Evolutionary conservation across 2,329 filamentous ascomycete species (phyloP), one percentile per base, ranked within the genome.

Genomic region (Aspergillus persii): DNA sequence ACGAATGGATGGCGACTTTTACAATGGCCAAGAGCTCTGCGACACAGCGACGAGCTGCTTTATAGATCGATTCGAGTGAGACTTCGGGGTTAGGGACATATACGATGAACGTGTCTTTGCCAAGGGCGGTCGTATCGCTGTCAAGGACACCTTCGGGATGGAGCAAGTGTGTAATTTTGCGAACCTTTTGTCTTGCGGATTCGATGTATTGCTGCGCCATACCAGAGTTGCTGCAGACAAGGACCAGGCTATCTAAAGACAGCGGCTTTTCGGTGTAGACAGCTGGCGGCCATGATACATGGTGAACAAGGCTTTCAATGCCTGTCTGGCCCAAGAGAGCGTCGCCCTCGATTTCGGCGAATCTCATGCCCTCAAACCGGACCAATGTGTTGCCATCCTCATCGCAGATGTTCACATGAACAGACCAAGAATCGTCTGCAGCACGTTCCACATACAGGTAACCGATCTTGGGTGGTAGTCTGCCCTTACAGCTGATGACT

Each of bases 301-400:
- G 68, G 60, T 79, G 74, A 8, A 77, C 73, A 0, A 79, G 64
- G 23, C 70, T 67, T 8, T 73, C 69, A 1, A 73, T 57, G 64
- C 39, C 51, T 23, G 18, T 2, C 26, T 41, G 65, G 49, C 63
- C 69, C 3, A 54, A 57, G 2, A 62, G 65, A 0, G 68, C 47
- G 0, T 66, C 65, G 4, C 69, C 74, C 53, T 79, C 77, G n/a
- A 80, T 68, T 49, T 75, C 74, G 4, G 77, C 71, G 56, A 79
- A 78, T 3, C 68, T 65, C 74, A 79, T 77, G 0, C 64, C 66
- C 15, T 63, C 61, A 41, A 79, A 66, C 53, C 70, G 71, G 1
- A 68, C 68, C 1, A 79, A 54, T 3, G 72, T 55, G 1, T 66
- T 48, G 2, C 77, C 77, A 3, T 63, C 31, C 23, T 71, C 66